Base-by-base conservation (phyloP, 78 protist species). In the Guillardia theta region DNA sequence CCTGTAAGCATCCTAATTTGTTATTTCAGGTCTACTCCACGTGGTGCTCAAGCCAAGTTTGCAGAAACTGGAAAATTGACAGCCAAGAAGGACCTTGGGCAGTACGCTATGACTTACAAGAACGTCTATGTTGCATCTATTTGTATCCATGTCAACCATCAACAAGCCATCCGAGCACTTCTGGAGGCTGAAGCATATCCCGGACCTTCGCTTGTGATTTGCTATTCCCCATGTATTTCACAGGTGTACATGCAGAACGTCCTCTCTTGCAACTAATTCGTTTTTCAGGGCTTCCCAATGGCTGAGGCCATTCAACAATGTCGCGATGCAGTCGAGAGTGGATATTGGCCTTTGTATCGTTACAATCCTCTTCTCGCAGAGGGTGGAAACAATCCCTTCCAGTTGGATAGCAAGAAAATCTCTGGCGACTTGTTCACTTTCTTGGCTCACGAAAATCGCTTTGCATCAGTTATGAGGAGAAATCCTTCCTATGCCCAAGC, bases 311-410 rank as follows among this genome's bases (percentile, higher is more conserved):
- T 93, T 12, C 54, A 93, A 45, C 43, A 47, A 39, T 39, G 39
- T 48, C 92, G 95, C 47, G 21, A 0, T 10, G 97, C 97, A n/a
- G 97, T 96, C 19, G 96, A 96, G 33, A 50, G 77, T 22, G 98
- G 98, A n/a, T 87, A 88, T 62, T 97, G 98, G 98, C 94, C 97
- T 8, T 95, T 98, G 43, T 98, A 96, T 87, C 95, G 98, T 2
- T 98, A 48, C 95, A 64, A 98, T 93, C 99, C 99, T 9, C 5
- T 0, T 15, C 64, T 64, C 30, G 62, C 2, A 4, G 54, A 12
- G 21, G 39, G 4, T 15, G 98, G 98, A 33, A 50, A 96, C 92
- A 92, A 93, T 39, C 96, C 96, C 48, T 92, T 97, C 45, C 46
- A 4, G 64, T 94, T 96, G 53, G 98, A 97, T 94, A 48, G 95